Base-by-base conservation (phyloP, 768 basidiomycete species). In the Hygrocybe coccinea region DNA sequence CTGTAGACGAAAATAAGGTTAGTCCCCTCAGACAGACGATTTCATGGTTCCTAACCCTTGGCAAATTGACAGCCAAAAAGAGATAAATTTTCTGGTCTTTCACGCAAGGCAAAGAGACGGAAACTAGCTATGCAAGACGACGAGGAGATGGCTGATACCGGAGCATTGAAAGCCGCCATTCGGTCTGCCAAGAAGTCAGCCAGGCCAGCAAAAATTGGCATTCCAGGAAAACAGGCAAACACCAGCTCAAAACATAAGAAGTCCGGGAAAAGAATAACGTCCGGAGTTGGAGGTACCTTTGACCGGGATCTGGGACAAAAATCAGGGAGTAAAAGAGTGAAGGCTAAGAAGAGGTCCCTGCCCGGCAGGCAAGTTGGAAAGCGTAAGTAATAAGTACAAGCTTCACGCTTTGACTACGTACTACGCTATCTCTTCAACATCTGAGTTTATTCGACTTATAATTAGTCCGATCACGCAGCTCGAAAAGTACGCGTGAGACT, bases 51-150 rank as follows among this genome's bases (percentile, higher is more conserved):
- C 52, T 55, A 47, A 12, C 56, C 19, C 33, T 45, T 36, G 21
- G 14, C 43, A 15, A 35, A 55, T 36, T 46, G 52, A 9, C 65
- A 90, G 87, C 83, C 83, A 15, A 88, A 87, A 68, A 79, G 88
- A 60, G 87, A 90, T 62, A 87, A 85, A 60, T 81, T 83, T 57
- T 77, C 88, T 6, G 95, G 94, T 9, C 79, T 97, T 10, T 87
- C 93, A n/a, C 83, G 95, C 57, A 85, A 80, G 65, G 84, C 80
- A 50, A 97, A 97, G 68, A 80, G 95, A 56, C 79, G 93, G 64
- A 97, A 94, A 73, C 76, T 95, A 74, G 86, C 87, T 6, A 76
- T 82, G 69, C 89, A 94, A 65, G 85, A 86, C 59, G 91, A 95
- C 59, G 80, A 83, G 50, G 84, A 85, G 53, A 54, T 73, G 3